Evolutionary conservation across 306 rosid genomes (phyloP).

Genomic region (Spatholobus suberectus): DNA sequence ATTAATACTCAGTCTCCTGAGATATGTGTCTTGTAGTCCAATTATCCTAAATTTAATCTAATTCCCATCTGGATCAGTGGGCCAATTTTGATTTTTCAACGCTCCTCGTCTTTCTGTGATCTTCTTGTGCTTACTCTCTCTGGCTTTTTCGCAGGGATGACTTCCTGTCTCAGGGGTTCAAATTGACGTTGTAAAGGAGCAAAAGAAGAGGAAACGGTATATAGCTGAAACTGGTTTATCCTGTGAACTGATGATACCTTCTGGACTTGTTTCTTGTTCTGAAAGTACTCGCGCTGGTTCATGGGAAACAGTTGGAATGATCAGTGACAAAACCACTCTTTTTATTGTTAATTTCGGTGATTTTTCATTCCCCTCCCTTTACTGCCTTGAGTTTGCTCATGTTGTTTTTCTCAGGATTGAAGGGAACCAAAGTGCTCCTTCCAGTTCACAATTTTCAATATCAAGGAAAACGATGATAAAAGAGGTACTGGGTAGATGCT

Average conservation of each 20-base stretch:
- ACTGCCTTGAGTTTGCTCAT: constrained; percentile 31
- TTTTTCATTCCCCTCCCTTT: not conserved
- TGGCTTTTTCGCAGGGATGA: constrained; percentile 55
- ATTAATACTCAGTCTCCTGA: constrained; percentile 1
- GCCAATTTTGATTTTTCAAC: constrained; percentile 30
- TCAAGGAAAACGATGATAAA: not conserved
- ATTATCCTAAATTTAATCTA: not conserved
- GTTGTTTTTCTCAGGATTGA: constrained; percentile 36
- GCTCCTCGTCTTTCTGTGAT: not conserved
- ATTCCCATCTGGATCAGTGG: constrained; percentile 8
- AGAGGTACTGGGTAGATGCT: not conserved
- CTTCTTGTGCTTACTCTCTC: not conserved
- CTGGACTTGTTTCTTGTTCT: constrained; percentile 1
- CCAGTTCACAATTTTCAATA: not conserved
- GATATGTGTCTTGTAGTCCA: not conserved
- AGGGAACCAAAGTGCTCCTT: not conserved
- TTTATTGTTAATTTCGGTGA: not conserved
- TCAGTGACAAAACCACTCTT: not conserved
- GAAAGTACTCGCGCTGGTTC: constrained; percentile 23
- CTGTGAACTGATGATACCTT: not conserved
- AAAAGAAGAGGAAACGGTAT: constrained; percentile 18
- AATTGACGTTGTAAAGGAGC: constrained; percentile 52
- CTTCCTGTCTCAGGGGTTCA: constrained; percentile 69
- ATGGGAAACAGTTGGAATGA: constrained; percentile 26
- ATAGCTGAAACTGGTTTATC: not conserved